Evolutionary conservation across 495 filamentous ascomycete species (phyloP).

Genomic region (Penicillium longicatenatum): DNA sequence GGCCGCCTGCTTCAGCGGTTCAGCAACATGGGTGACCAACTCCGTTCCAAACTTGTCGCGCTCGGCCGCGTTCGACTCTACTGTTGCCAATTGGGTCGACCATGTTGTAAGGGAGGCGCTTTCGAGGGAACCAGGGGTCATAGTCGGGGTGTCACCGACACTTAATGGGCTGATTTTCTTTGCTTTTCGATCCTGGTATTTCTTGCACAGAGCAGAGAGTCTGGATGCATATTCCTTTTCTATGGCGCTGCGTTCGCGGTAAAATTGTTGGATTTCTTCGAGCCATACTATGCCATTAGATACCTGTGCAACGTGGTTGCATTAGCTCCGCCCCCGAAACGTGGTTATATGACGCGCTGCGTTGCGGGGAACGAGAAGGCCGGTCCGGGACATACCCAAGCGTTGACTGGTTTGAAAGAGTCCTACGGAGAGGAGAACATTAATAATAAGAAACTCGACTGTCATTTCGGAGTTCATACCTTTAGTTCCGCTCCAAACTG

Average conservation of each 20-base stretch:
- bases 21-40: constrained; percentile 74
- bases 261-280: constrained; percentile 96
- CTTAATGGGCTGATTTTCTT: constrained; percentile 86
- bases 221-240: constrained; percentile 96
- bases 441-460: constrained; percentile 2
- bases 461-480: constrained; percentile 47
- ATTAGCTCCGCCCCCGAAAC: constrained; percentile 29
- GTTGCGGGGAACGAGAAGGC: constrained; percentile 17
- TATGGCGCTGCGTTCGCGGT: constrained; percentile 87
- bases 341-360: constrained; percentile 20
- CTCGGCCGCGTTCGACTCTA: constrained; percentile 85
- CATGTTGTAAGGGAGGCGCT: constrained; percentile 96
- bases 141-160: constrained; percentile 87
- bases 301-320: constrained; percentile 52
- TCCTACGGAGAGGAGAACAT: constrained; percentile 56
- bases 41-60: constrained; percentile 82
- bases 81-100: constrained; percentile 86
- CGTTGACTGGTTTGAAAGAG: constrained; percentile 90
- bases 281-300: constrained; percentile 88
- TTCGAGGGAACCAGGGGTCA: constrained; percentile 95
- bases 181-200: constrained; percentile 94
- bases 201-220: constrained; percentile 83
- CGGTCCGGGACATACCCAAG: constrained; percentile 63
- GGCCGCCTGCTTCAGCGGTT: constrained; percentile 74
- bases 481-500: constrained; percentile 90